Conservation (phyloP, 208 protist genomes). For the Lotmaria passim region DNA sequence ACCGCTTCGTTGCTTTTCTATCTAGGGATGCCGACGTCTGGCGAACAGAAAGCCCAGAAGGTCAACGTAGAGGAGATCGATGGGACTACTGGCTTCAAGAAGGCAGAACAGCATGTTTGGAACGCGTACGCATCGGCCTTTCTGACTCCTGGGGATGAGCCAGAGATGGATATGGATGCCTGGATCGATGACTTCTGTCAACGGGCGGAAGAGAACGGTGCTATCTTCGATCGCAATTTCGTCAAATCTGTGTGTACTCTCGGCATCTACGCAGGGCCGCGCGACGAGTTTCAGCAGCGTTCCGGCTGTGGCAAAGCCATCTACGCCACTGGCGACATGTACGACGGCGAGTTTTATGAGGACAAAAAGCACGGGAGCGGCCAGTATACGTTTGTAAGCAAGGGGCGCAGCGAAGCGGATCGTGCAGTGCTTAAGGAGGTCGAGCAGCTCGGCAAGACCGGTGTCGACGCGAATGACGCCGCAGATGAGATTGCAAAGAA, state of each 20-base stretch:
- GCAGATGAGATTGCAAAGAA: constrained; percentile 46
- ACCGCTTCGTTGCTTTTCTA: not conserved
- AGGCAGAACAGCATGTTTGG: constrained; percentile 82
- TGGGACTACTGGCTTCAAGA: constrained; percentile 82
- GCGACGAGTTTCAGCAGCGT: constrained; percentile 92
- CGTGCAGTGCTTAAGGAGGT: constrained; percentile 72
- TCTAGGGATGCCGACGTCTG: constrained; percentile 12
- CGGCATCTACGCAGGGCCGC: constrained; percentile 87
- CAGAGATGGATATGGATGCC: constrained; percentile 73
- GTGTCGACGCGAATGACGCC: constrained; percentile 31
- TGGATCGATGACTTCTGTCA: constrained; percentile 84
- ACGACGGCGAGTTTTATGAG: constrained; percentile 91
- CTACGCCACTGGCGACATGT: constrained; percentile 84
- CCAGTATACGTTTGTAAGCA: constrained; percentile 75
- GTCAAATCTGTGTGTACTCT: constrained; percentile 77
- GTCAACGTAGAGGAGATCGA: constrained; percentile 86
- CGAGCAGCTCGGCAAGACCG: constrained; percentile 48
- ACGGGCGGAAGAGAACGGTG: constrained; percentile 59
- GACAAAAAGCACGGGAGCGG: constrained; percentile 89
- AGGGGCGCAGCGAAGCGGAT: constrained; percentile 78
- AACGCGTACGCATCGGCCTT: constrained; percentile 68
- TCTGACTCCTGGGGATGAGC: constrained; percentile 60
- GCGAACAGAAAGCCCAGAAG: constrained; percentile 17
- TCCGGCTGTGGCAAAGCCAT: constrained; percentile 84
- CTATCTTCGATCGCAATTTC: constrained; percentile 72